phyloP scores from a whole-genome alignment of 768 basidiomycete genomes.

The Calocybe indica region DNA sequence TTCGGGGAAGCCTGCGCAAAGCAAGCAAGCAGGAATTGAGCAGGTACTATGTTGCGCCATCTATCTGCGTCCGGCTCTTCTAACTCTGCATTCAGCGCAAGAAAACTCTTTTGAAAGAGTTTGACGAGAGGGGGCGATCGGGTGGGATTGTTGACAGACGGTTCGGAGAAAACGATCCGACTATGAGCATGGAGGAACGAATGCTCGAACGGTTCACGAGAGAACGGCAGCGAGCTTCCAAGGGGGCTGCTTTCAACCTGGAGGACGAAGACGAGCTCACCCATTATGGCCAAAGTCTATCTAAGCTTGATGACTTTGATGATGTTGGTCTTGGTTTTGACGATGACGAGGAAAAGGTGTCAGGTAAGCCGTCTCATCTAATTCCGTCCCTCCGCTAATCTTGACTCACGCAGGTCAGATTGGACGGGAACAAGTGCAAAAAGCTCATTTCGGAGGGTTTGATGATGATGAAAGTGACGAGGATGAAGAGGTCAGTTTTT shows the following conservation, averaged over 20 bases:
- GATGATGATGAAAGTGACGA: constrained; percentile 53
- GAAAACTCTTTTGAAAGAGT: constrained; percentile 85
- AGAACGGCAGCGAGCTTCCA: constrained; percentile 77
- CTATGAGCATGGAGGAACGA: constrained; percentile 91
- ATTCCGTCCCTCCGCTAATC: neutral
- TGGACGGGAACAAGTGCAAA: constrained; percentile 57
- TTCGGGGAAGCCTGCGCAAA: constrained; percentile 77
- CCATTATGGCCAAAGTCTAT: constrained; percentile 86
- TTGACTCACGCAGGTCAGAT: constrained; percentile 49
- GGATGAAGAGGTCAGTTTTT: constrained; percentile 34
- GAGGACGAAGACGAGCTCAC: constrained; percentile 90
- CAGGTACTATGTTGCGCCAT: constrained; percentile 44
- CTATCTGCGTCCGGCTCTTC: neutral
- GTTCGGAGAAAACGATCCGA: constrained; percentile 93
- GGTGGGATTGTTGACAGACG: constrained; percentile 91
- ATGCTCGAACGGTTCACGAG: constrained; percentile 95
- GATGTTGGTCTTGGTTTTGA: constrained; percentile 55
- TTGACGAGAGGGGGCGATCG: constrained; percentile 70
- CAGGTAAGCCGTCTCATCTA: constrained; percentile 24
- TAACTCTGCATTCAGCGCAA: constrained; percentile 50
- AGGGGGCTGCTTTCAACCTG: constrained; percentile 78
- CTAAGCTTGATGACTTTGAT: constrained; percentile 82
- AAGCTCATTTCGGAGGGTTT: constrained; percentile 84
- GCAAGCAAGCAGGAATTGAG: constrained; percentile 87
- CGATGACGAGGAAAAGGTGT: constrained; percentile 53